Percentiles rank a stretch among this genome's conserved stretches.
Evolutionary conservation across 257 asterid genomes (phyloP).

Genomic region (Datura wrightii): DNA sequence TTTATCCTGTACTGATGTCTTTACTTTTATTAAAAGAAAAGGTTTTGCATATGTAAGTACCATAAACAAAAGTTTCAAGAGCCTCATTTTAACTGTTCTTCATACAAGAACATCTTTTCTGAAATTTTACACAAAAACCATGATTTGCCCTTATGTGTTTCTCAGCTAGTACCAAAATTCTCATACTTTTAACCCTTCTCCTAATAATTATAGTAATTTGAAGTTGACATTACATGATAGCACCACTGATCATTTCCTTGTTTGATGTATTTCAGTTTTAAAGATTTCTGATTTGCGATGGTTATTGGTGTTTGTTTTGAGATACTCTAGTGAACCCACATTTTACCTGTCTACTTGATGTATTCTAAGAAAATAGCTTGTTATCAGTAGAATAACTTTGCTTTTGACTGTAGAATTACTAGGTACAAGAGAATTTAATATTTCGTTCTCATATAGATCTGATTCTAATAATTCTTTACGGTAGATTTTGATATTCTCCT

Average conservation of each 20-base stretch:
- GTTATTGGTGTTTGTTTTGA: not conserved
- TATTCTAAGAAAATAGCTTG: not conserved
- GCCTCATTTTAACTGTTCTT: not conserved
- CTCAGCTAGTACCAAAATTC: not conserved
- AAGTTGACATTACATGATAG: not conserved
- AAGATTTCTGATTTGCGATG: not conserved
- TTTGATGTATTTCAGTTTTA: not conserved
- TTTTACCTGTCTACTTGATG: not conserved
- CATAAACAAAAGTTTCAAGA: not conserved
- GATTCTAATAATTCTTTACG: not conserved
- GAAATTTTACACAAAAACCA: not conserved
- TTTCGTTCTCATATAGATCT: not conserved
- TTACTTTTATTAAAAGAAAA: not conserved
- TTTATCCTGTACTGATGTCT: not conserved
- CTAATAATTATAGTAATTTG: not conserved
- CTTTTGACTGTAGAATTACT: not conserved
- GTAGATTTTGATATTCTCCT: not conserved
- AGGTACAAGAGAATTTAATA: not conserved
- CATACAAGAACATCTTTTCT: not conserved
- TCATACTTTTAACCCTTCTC: not conserved
- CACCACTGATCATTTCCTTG: not conserved
- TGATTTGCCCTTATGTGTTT: not conserved
- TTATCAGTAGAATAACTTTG: not conserved
- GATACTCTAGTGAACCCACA: not conserved
- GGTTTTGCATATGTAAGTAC: not conserved